phyloP scores from a whole-genome alignment of 1,284 basidiomycete genomes.

The Trichosporon asahii region DNA sequence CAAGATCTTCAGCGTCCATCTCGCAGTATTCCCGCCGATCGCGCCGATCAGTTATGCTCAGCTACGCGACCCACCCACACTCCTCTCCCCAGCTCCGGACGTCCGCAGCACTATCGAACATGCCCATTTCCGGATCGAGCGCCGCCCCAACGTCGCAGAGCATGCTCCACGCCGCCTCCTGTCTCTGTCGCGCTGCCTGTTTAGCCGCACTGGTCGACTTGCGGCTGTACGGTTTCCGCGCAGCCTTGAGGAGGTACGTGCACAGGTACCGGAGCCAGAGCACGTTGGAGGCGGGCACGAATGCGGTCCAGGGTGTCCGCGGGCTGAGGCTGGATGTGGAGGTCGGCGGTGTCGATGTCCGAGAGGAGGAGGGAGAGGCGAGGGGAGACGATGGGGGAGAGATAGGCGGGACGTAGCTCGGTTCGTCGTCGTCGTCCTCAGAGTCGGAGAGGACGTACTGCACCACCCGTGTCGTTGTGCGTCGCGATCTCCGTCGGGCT shows the following conservation, averaged over 20 bases:
- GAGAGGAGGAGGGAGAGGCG: not conserved
- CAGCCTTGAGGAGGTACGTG: conserved; percentile 30
- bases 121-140: not conserved
- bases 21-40: not conserved
- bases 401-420: not conserved
- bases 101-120: not conserved
- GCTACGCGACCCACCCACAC: not conserved
- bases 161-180: conserved; percentile 20
- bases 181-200: conserved; percentile 7
- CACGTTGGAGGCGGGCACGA: conserved; percentile 18
- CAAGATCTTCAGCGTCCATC: not conserved
- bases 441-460: not conserved
- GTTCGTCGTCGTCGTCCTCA: not conserved
- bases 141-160: conserved; percentile 17
- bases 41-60: not conserved
- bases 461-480: not conserved
- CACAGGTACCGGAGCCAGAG: conserved; percentile 49
- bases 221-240: conserved; percentile 30
- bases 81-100: not conserved
- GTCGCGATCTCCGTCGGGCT: not conserved
- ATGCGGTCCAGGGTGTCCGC: conserved; percentile 7
- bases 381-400: not conserved
- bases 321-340: not conserved
- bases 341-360: not conserved
- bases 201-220: conserved; percentile 10